Percentiles rank a stretch among this genome's conserved stretches.
Evolutionary conservation across 176 grass and related monocot genomes (phyloP).

Genomic region (Eragrostis nindensis): DNA sequence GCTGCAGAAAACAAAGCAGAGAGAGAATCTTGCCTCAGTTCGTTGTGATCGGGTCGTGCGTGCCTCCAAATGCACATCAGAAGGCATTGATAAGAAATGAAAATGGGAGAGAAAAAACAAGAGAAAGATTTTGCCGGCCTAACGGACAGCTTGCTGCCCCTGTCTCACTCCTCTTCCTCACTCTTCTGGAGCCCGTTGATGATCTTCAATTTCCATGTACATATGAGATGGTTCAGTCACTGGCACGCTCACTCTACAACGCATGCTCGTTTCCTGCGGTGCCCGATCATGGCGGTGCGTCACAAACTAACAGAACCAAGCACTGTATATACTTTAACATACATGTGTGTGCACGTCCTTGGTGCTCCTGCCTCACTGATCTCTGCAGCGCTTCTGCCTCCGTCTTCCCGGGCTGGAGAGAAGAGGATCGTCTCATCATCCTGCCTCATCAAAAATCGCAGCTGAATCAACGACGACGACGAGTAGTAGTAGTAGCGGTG

Average conservation of each 20-base stretch:
- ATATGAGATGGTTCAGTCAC: constrained; percentile 23
- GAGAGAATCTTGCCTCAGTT: constrained; percentile 25
- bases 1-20: background rate
- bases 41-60: constrained; percentile 44
- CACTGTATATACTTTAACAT: background rate
- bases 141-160: constrained; percentile 25
- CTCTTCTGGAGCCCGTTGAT: constrained; percentile 27
- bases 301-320: constrained; percentile 21
- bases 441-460: constrained; percentile 36
- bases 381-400: constrained; percentile 10
- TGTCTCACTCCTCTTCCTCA: background rate
- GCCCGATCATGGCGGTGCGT: constrained; percentile 22
- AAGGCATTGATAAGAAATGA: background rate
- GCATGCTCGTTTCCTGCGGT: constrained; percentile 30
- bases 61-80: constrained; percentile 40
- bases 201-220: constrained; percentile 21
- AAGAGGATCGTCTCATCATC: constrained; percentile 42
- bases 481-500: background rate
- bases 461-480: constrained; percentile 34
- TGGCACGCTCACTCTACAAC: constrained; percentile 42
- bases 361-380: constrained; percentile 27
- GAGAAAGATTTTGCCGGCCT: constrained; percentile 6
- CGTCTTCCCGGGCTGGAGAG: background rate
- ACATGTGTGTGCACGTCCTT: background rate
- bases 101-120: background rate